Evolutionary conservation across 345 rosid genomes (phyloP), one percentile per base, ranked within the genome.

Genomic region (Limnanthes douglasii): DNA sequence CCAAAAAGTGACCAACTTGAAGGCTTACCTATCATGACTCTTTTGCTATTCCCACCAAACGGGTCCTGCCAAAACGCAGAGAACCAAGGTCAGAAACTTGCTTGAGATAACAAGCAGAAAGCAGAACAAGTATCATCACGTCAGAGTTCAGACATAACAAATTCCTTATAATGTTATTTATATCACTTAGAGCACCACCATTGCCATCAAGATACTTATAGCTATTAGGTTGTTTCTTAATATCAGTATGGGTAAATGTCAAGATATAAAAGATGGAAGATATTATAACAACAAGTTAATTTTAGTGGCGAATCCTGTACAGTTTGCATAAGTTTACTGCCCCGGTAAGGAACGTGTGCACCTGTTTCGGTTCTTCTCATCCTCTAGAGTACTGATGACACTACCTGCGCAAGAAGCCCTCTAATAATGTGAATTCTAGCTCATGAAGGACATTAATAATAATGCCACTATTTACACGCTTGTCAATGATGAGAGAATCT

Each of bases 371-470:
- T 60, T 81, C 54, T 81, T 81, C 40, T 81, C 88, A 41, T 81
- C 88, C 27, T 84, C 94, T 17, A 81, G 74, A 11, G 94, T 84
- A 58, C 85, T 81, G 34, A 81, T 77, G 35, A 81, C 94, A 40
- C 77, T 81, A 37, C 94, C 94, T 48, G 94, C 23, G 94, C 94
- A 48, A 81, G 84, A 50, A 81, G 88, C 22, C 94, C 94, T 41
- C 61, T 69, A 20, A 76, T 81, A 44, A 81, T 81, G 65, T 81
- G 74, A 49, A 81, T 71, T 40, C 88, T 88, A 76, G 59, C 27
- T 34, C n/a, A n/a, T n/a, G n/a, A n/a, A n/a, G n/a, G n/a, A n/a
- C n/a, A n/a, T n/a, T n/a, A n/a, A n/a, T n/a, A n/a, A n/a, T n/a
- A n/a, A n/a, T n/a, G n/a, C n/a, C n/a, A n/a, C n/a, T n/a, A n/a